Evolutionary conservation across 2,329 filamentous ascomycete species (phyloP).

Genomic region (Pseudopyricularia javanii): DNA sequence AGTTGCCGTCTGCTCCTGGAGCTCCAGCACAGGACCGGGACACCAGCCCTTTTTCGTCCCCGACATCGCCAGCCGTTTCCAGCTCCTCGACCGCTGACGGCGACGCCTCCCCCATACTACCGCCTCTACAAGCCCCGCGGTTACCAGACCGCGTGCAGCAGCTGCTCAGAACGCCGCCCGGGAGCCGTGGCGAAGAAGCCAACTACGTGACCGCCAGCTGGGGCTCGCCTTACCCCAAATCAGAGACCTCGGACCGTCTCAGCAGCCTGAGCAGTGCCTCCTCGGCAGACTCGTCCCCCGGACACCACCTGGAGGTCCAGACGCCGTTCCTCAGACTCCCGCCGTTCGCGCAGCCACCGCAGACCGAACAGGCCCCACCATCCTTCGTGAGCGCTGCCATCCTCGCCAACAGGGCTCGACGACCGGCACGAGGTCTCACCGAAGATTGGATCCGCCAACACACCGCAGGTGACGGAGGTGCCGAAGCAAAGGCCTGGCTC

Average conservation of each 20-base stretch:
- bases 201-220: conserved; percentile 65
- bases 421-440: conserved; percentile 52
- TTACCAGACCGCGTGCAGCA: conserved; percentile 43
- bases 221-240: conserved; percentile 77
- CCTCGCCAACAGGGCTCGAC: conserved; percentile 48
- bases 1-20: conserved; percentile 38
- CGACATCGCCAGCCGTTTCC: conserved; percentile 47
- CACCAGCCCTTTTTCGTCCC: conserved; percentile 21
- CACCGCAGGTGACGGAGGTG: conserved; percentile 56
- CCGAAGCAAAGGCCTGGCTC: conserved; percentile 69
- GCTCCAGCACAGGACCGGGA: conserved; percentile 44
- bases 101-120: conserved; percentile 42
- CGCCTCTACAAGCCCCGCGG: conserved; percentile 44
- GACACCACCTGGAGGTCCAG: conserved; percentile 48
- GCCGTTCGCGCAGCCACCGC: conserved; percentile 28
- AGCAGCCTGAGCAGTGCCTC: conserved; percentile 41
- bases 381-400: conserved; percentile 42
- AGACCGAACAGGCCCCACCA: conserved; percentile 12
- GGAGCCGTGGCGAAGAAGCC: conserved; percentile 20
- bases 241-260: conserved; percentile 38
- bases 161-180: conserved; percentile 41
- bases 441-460: conserved; percentile 83
- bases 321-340: conserved; percentile 50
- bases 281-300: conserved; percentile 42
- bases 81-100: conserved; percentile 49